Conservation (phyloP, 2,329 filamentous ascomycete genomes). For the Botryotinia globosa region DNA sequence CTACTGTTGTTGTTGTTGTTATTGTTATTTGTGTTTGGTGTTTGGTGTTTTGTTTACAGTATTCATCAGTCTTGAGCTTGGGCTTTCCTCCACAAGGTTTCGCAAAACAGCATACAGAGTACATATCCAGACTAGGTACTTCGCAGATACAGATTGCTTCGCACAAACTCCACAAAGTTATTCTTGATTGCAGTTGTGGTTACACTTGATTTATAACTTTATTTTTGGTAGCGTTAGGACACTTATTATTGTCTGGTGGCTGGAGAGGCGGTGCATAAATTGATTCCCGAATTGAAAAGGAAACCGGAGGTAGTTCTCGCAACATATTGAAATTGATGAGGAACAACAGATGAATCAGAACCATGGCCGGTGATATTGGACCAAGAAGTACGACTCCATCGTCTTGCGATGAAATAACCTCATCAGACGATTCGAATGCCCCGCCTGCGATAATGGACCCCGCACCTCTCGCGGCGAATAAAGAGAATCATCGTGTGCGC, state of each 20-base stretch:
- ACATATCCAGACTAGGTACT: background rate
- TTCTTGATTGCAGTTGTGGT: background rate
- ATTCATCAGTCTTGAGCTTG: background rate
- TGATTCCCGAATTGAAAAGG: background rate
- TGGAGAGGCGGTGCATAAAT: background rate
- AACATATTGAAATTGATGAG: background rate
- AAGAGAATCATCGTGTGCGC: slow-evolving; percentile 30
- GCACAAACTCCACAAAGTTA: background rate
- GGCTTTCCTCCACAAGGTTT: background rate
- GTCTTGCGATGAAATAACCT: slow-evolving; percentile 10
- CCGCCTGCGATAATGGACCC: slow-evolving; percentile 21
- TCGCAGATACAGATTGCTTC: background rate
- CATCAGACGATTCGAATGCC: slow-evolving; percentile 23
- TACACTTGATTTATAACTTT: background rate
- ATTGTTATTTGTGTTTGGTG: background rate
- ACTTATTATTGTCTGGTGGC: background rate
- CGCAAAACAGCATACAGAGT: background rate
- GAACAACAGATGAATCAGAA: background rate
- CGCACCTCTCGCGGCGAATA: slow-evolving; percentile 21
- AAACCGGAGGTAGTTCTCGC: background rate
- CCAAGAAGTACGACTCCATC: slow-evolving; percentile 19
- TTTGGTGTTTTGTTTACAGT: background rate
- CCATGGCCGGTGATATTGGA: slow-evolving; percentile 21
- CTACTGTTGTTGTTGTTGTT: too few species aligned
- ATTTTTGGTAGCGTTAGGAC: background rate